phyloP scores from a whole-genome alignment of 495 filamentous ascomycete species.

The Cryomyces minteri region DNA sequence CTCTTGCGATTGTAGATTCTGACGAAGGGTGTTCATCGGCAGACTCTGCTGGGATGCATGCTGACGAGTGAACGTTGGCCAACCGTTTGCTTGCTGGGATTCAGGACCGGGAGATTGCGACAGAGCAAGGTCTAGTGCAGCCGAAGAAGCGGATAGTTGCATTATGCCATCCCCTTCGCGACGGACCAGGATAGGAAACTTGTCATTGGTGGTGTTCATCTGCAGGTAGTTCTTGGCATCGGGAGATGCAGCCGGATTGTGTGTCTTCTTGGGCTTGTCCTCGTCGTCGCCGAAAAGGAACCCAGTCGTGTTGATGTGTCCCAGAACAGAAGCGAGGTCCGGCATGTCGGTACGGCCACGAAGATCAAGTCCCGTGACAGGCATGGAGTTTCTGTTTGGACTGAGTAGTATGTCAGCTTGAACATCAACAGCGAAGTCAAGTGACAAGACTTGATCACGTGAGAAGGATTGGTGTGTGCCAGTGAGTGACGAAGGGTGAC shows the following conservation, averaged over 20 bases:
- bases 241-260: slow-evolving; percentile 35
- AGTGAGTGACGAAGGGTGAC: background rate
- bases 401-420: slow-evolving; percentile 21
- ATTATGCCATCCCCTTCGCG: slow-evolving; percentile 47
- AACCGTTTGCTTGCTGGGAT: slow-evolving; percentile 27
- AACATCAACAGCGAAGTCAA: background rate
- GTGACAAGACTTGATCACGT: background rate
- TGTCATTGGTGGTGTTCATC: slow-evolving; percentile 59
- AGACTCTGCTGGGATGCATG: slow-evolving; percentile 66
- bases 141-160: slow-evolving; percentile 64
- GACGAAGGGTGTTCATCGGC: slow-evolving; percentile 34
- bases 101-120: slow-evolving; percentile 50
- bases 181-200: slow-evolving; percentile 66
- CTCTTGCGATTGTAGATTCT: background rate
- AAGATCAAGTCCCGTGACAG: slow-evolving; percentile 43
- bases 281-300: slow-evolving; percentile 79
- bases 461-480: background rate
- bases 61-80: slow-evolving; percentile 52
- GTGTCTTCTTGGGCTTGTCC: slow-evolving; percentile 30
- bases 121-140: slow-evolving; percentile 63
- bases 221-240: slow-evolving; percentile 49
- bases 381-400: slow-evolving; percentile 80
- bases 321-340: slow-evolving; percentile 33
- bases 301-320: slow-evolving; percentile 57
- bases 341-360: slow-evolving; percentile 33